Percentiles rank a stretch among this genome's conserved stretches.
Conservation (phyloP, 177 flowering plant species). For the Vitis hybrid region DNA sequence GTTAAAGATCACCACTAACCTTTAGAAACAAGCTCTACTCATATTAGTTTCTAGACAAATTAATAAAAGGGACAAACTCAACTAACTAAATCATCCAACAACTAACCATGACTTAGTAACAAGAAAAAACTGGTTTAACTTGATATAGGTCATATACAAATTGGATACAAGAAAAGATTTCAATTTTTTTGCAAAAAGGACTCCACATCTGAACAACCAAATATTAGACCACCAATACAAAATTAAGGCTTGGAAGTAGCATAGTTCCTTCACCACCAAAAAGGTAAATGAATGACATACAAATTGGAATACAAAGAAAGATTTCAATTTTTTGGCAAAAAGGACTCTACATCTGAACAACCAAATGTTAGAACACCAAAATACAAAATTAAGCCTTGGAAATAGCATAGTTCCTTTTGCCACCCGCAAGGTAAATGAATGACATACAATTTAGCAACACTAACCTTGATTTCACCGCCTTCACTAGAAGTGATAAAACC, state of each 20-base stretch:
- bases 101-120: neutral
- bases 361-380: neutral
- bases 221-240: neutral
- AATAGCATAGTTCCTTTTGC: neutral
- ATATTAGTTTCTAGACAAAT: neutral
- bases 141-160: neutral
- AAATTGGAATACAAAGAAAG: neutral
- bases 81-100: neutral
- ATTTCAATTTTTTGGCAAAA: too few species aligned
- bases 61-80: neutral
- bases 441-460: constrained; percentile 6
- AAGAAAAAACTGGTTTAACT: neutral
- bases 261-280: neutral
- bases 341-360: too few species aligned
- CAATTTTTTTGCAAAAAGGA: too few species aligned
- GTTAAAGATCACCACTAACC: neutral
- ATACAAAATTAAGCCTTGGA: neutral
- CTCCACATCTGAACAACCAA: too few species aligned
- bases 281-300: neutral
- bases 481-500: constrained; percentile 34
- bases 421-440: neutral
- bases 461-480: constrained; percentile 42
- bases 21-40: neutral
- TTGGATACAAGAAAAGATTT: neutral
- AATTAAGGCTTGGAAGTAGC: neutral